phyloP scores from a whole-genome alignment of 805 yeast species.

The Tetrapisispora arboricola region DNA sequence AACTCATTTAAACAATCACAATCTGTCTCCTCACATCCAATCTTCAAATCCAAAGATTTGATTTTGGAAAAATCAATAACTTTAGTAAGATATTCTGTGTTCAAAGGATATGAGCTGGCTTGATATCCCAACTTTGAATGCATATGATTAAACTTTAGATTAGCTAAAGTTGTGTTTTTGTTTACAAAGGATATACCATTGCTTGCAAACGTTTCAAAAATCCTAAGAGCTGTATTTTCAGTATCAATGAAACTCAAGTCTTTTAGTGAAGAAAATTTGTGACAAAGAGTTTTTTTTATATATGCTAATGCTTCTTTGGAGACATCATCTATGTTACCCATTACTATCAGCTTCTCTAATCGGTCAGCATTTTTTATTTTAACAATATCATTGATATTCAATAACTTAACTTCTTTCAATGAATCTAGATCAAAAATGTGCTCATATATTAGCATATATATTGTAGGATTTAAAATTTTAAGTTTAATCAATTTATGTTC shows the following conservation, averaged over 20 bases:
- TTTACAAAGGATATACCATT: slow-evolving; percentile 7
- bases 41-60: slow-evolving; percentile 37
- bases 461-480: slow-evolving; percentile 13
- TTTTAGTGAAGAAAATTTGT: slow-evolving; percentile 10
- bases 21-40: slow-evolving; percentile 42
- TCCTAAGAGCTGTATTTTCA: slow-evolving; percentile 29
- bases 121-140: slow-evolving; percentile 38
- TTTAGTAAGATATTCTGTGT: slow-evolving; percentile 23
- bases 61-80: slow-evolving; percentile 26
- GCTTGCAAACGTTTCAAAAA: slow-evolving; percentile 20
- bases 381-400: slow-evolving; percentile 6
- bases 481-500: slow-evolving; percentile 17
- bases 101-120: slow-evolving; percentile 26
- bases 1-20: slow-evolving; percentile 40
- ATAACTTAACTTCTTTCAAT: slow-evolving; percentile 9
- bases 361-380: slow-evolving; percentile 7
- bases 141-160: slow-evolving; percentile 34
- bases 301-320: background rate
- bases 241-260: slow-evolving; percentile 27
- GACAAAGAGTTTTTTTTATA: background rate
- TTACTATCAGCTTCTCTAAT: slow-evolving; percentile 8
- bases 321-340: background rate
- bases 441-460: slow-evolving; percentile 9
- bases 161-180: slow-evolving; percentile 14
- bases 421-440: slow-evolving; percentile 5